Conservation (phyloP, 2,329 filamentous ascomycete genomes). For the Esteya vermicola region DNA sequence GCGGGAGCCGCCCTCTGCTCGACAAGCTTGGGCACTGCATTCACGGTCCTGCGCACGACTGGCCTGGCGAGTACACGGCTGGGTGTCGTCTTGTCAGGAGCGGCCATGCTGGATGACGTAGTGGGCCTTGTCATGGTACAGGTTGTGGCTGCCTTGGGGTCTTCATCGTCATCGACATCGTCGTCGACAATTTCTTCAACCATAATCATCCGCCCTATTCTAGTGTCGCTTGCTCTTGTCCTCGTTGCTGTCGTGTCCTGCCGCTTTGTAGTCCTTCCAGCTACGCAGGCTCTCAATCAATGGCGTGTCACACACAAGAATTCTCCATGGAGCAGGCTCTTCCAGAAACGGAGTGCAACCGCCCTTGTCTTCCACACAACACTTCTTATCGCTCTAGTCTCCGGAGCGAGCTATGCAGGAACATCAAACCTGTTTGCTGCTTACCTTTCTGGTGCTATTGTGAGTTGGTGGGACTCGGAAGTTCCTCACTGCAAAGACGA, state of each 20-base stretch:
- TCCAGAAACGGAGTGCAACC: constrained; percentile 18
- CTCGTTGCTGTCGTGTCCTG: constrained; percentile 31
- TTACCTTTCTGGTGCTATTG: constrained; percentile 43
- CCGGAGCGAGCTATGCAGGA: constrained; percentile 41
- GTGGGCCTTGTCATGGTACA: constrained; percentile 65
- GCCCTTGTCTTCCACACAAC: constrained; percentile 31
- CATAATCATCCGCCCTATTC: constrained; percentile 28
- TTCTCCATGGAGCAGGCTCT: constrained; percentile 12
- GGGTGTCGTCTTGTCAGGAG: constrained; percentile 51
- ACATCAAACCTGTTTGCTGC: constrained; percentile 49
- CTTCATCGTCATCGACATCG: constrained; percentile 1
- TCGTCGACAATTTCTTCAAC: constrained; percentile 14
- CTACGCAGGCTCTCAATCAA: constrained; percentile 20
- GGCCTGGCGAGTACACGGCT: constrained; percentile 28
- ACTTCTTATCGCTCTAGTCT: constrained; percentile 33
- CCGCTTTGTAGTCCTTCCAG: constrained; percentile 26
- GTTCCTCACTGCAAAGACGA: constrained; percentile 12
- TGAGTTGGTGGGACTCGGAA: constrained; percentile 44
- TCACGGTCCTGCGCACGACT: constrained; percentile 35
- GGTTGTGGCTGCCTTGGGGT: constrained; percentile 52
- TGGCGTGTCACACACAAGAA: constrained; percentile 13
- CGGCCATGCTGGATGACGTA: constrained; percentile 74
- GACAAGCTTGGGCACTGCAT: constrained; percentile 58
- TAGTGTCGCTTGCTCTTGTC: constrained; percentile 37
- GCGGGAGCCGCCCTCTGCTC: constrained; percentile 61